These are phyloP conservation scores for Heliamphora ciliata DNA, from an alignment of 179 eudicot genomes.

Conservation along the genomic window DNA sequence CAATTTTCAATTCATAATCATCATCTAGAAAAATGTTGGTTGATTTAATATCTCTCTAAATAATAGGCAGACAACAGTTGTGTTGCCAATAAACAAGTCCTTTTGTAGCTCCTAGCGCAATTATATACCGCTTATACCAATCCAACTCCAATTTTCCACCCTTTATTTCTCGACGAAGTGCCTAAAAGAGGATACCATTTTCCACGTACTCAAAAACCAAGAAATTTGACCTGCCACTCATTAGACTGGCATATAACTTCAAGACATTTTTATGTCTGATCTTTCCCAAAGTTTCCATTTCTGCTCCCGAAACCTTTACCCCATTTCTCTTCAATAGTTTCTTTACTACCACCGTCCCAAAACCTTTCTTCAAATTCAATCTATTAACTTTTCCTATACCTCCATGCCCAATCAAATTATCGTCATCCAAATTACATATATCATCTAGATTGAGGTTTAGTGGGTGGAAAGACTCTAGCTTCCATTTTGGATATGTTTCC, in stretches of 20 bases:
- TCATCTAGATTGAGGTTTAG: conserved; percentile 66
- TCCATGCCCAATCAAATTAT: conserved; percentile 68
- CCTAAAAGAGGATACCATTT: conserved; percentile 65
- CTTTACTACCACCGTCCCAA: conserved; percentile 72
- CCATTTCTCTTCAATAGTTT: conserved; percentile 47
- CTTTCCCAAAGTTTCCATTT: conserved; percentile 70
- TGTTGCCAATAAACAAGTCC: conserved; percentile 85
- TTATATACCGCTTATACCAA: conserved; percentile 60
- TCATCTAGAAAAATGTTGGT: conserved; percentile 74
- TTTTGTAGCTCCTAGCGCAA: conserved; percentile 82
- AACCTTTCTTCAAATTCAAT: conserved; percentile 54
- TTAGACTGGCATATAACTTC: conserved; percentile 71
- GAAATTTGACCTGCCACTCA: conserved; percentile 53
- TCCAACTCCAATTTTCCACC: conserved; percentile 48
- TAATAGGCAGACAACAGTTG: conserved; percentile 62
- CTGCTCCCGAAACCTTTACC: conserved; percentile 42
- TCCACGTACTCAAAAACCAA: conserved; percentile 77
- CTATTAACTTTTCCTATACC: conserved; percentile 84
- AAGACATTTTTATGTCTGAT: conserved; percentile 73
- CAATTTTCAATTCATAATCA: conserved; percentile 71
- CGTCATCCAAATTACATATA: conserved; percentile 47
- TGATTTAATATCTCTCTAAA: conserved; percentile 83
- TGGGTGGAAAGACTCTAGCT: conserved; percentile 64
- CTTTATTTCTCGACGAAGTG: conserved; percentile 44
- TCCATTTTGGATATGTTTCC: conserved; percentile 46